A percentile compares a stretch with the other conserved stretches of the same genome.
These are phyloP conservation scores for Pythium sukuiense DNA, from an alignment of 352 stramenopile genomes.

Conservation along the genomic window DNA sequence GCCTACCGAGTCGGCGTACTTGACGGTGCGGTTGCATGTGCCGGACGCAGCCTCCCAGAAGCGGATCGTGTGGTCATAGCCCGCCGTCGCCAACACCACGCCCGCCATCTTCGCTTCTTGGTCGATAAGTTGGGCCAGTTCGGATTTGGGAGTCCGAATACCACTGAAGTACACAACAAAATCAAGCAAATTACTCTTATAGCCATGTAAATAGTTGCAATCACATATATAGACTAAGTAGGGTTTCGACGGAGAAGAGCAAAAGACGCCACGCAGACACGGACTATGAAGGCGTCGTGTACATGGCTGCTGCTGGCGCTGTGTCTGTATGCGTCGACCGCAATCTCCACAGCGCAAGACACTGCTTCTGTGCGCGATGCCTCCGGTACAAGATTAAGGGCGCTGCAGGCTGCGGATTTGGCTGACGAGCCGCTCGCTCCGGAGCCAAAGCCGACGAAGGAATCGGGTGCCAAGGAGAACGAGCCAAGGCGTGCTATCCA, in stretches of 20 bases:
- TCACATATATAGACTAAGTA: background rate
- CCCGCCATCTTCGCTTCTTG: constrained; percentile 50
- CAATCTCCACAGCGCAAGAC: background rate
- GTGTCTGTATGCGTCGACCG: constrained; percentile 13
- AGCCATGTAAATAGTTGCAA: background rate
- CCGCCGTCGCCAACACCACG: constrained; percentile 96
- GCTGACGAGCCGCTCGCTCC: background rate
- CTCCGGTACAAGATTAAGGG: background rate
- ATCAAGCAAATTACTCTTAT: background rate
- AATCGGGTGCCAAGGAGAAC: constrained; percentile 22
- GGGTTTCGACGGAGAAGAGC: constrained; percentile 7
- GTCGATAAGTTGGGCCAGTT: constrained; percentile 2
- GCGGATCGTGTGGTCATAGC: constrained; percentile 98
- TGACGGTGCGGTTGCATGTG: constrained; percentile 94
- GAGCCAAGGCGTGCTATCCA: constrained; percentile 32
- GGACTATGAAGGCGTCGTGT: constrained; percentile 14
- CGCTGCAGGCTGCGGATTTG: constrained; percentile 12
- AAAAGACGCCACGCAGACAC: constrained; percentile 5
- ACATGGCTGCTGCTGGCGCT: constrained; percentile 22
- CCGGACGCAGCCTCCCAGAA: constrained; percentile 98
- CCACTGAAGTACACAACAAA: background rate
- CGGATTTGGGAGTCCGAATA: background rate
- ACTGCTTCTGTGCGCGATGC: no score
- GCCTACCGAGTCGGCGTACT: constrained; percentile 93
- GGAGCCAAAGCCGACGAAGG: background rate